A percentile compares a stretch with the other conserved stretches of the same genome.
phyloP scores from a whole-genome alignment of 176 grass and related monocot genomes.

The Calamus simplicifolius region DNA sequence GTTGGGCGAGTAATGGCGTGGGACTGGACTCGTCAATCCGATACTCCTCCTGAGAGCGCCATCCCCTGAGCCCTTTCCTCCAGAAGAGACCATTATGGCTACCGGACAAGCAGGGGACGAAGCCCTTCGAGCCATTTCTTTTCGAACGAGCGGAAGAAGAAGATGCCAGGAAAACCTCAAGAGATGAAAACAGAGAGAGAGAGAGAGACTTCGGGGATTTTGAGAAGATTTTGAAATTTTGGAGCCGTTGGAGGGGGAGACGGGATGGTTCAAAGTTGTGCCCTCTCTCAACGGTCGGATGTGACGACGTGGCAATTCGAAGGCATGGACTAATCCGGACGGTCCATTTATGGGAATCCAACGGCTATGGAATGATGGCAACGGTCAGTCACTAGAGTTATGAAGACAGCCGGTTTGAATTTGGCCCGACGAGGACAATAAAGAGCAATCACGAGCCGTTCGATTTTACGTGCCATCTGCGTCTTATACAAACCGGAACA shows the following conservation, averaged over 20 bases:
- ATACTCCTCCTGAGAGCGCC: slow-evolving; percentile 33
- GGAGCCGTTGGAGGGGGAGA: too few species aligned
- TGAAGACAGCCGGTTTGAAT: not conserved
- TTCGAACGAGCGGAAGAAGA: not conserved
- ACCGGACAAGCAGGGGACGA: slow-evolving; percentile 31
- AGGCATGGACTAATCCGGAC: not conserved
- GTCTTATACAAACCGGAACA: too few species aligned
- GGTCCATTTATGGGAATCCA: slow-evolving; percentile 1
- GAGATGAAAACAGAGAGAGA: too few species aligned
- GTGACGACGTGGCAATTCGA: slow-evolving; percentile 15
- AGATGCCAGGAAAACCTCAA: not conserved
- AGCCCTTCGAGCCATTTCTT: slow-evolving; percentile 23
- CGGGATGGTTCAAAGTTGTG: too few species aligned
- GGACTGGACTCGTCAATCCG: slow-evolving; percentile 52
- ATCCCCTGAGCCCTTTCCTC: slow-evolving; percentile 10
- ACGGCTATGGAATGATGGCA: not conserved
- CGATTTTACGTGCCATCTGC: too few species aligned
- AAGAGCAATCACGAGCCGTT: too few species aligned
- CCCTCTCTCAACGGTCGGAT: slow-evolving; percentile 26
- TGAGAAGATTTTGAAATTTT: not conserved
- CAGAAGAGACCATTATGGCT: slow-evolving; percentile 31
- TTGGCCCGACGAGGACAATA: too few species aligned
- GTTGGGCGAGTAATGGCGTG: slow-evolving; percentile 45
- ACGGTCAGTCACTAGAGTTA: slow-evolving; percentile 30
- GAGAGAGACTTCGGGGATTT: not conserved